Percentiles rank a stretch among this genome's conserved stretches.
phyloP scores from a whole-genome alignment of 208 protist species.

The Porcisia hertigi region DNA sequence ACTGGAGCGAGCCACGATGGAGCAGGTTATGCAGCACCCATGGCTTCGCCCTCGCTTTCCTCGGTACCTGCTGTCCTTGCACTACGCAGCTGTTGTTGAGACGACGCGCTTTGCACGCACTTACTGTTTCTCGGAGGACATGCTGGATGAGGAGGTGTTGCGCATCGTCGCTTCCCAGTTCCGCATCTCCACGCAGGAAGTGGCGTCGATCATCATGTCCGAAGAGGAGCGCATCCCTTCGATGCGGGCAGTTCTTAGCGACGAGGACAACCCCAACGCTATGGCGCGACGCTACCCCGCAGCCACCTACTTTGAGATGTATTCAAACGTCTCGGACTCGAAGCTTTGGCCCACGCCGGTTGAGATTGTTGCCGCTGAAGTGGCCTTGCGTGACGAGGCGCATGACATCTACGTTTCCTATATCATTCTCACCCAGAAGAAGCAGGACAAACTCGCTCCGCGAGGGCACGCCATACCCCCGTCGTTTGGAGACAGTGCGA shows the following conservation, averaged over 20 bases:
- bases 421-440: conserved; percentile 65
- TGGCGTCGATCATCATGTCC: conserved; percentile 46
- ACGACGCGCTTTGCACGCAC: conserved; percentile 55
- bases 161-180: conserved; percentile 60
- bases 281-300: conserved; percentile 57
- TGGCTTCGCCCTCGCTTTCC: conserved; percentile 71
- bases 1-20: conserved; percentile 85
- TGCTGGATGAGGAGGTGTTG: conserved; percentile 67
- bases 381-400: conserved; percentile 62
- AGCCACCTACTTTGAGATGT: conserved; percentile 68
- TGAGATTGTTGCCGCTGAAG: conserved; percentile 68
- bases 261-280: conserved; percentile 20
- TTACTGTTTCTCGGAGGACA: conserved; percentile 32
- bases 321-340: conserved; percentile 71
- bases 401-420: conserved; percentile 85
- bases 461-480: conserved; percentile 40
- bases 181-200: conserved; percentile 44
- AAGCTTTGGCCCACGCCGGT: conserved; percentile 83
- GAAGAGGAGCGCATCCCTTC: conserved; percentile 61
- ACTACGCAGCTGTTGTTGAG: conserved; percentile 72
- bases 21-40: conserved; percentile 88
- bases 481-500: conserved; percentile 46
- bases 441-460: conserved; percentile 56
- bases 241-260: conserved; percentile 45
- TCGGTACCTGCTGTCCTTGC: conserved; percentile 59